A percentile compares a stretch with the other conserved stretches of the same genome.
phyloP scores from a whole-genome alignment of 139 green algal species.

The Chlorella sp. region DNA sequence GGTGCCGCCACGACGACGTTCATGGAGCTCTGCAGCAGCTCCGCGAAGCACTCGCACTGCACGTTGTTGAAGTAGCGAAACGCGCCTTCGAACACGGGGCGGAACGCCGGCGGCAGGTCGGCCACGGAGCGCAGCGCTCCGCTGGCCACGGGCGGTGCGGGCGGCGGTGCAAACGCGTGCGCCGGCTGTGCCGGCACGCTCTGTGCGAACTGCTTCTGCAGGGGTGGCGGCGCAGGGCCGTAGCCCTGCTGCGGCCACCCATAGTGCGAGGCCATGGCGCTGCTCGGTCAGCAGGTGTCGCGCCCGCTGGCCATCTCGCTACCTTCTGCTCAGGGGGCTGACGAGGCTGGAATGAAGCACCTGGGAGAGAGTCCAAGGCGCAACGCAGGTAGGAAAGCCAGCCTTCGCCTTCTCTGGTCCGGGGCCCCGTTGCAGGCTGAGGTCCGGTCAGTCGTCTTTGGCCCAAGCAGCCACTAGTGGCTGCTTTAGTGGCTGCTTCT shows the following conservation, averaged over 20 bases:
- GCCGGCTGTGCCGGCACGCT: background rate
- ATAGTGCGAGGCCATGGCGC: background rate
- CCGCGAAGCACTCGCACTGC: conserved; percentile 86
- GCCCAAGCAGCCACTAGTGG: no score
- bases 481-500: no score
- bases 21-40: conserved; percentile 51
- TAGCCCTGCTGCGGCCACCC: background rate
- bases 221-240: background rate
- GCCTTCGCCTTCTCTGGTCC: no score
- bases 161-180: background rate
- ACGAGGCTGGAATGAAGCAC: no score
- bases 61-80: conserved; percentile 93
- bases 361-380: no score
- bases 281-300: background rate
- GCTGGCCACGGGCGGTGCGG: background rate
- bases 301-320: no score
- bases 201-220: background rate
- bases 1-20: conserved; percentile 84
- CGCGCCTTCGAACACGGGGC: conserved; percentile 30
- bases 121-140: conserved; percentile 28
- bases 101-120: conserved; percentile 58
- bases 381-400: no score
- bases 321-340: no score
- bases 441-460: no score
- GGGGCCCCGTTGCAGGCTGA: no score